Conservation (phyloP, 2,329 filamentous ascomycete species). For the Pseudogymnoascus sp. region DNA sequence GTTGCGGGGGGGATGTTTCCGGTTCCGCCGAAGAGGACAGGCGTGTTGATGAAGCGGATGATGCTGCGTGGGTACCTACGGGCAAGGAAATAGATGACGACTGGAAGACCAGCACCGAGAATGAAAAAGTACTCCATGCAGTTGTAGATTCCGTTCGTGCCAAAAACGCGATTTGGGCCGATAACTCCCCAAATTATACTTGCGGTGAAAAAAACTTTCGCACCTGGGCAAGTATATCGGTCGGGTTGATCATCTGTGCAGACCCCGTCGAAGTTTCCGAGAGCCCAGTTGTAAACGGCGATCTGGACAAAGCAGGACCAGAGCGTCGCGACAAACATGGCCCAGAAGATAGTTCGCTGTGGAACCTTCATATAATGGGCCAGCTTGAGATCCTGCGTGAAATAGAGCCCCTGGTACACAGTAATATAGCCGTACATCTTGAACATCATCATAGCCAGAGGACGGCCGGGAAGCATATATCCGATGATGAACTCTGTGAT, state of each 20-base stretch:
- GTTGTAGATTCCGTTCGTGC: constrained; percentile 52
- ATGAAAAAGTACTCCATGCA: constrained; percentile 65
- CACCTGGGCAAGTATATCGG: constrained; percentile 47
- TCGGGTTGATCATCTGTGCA: constrained; percentile 49
- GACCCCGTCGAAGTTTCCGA: constrained; percentile 53
- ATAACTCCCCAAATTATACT: constrained; percentile 69
- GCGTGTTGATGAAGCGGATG: constrained; percentile 59
- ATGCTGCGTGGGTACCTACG: constrained; percentile 52
- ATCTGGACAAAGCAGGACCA: constrained; percentile 61
- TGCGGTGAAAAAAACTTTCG: constrained; percentile 53
- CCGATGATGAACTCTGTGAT: constrained; percentile 42
- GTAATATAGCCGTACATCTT: constrained; percentile 59
- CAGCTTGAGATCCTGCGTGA: constrained; percentile 43
- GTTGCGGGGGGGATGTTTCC: constrained; percentile 61
- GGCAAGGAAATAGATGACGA: constrained; percentile 49
- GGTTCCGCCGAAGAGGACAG: constrained; percentile 59
- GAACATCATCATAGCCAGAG: constrained; percentile 71
- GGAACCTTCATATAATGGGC: constrained; percentile 50
- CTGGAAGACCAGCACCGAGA: constrained; percentile 53
- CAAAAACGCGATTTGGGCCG: constrained; percentile 63
- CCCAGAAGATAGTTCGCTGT: constrained; percentile 57
- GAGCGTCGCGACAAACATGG: constrained; percentile 57
- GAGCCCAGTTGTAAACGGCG: constrained; percentile 53
- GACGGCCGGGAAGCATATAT: constrained; percentile 46
- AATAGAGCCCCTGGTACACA: constrained; percentile 39